These are phyloP conservation scores for Hirschioporus abietinus DNA, from an alignment of 768 basidiomycete genomes.

Conservation along the genomic window DNA sequence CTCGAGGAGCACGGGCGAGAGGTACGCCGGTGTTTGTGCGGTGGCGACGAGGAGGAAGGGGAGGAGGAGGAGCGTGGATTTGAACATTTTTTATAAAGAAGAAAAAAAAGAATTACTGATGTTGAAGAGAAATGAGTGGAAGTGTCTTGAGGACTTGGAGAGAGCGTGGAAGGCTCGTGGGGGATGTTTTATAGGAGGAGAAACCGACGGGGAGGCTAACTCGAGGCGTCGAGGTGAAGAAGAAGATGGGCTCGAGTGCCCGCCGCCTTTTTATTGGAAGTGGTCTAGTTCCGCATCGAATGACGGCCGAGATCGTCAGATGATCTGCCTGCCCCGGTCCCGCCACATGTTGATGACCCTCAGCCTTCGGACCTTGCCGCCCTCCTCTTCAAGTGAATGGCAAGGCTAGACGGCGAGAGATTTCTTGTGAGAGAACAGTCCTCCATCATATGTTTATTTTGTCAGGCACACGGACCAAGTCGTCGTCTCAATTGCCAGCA, in stretches of 20 bases:
- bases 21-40: constrained; percentile 24
- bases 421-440: too few species aligned
- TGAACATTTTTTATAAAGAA: constrained; percentile 20
- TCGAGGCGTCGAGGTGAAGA: not conserved
- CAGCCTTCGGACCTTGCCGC: not conserved
- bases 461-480: too few species aligned
- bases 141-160: constrained; percentile 5
- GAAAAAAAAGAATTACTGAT: too few species aligned
- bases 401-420: too few species aligned
- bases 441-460: too few species aligned
- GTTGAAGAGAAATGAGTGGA: constrained; percentile 11
- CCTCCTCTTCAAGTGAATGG: too few species aligned
- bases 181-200: not conserved
- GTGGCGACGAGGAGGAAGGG: constrained; percentile 15
- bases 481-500: too few species aligned
- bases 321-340: not conserved
- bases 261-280: not conserved
- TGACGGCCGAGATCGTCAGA: not conserved
- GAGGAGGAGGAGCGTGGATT: constrained; percentile 12
- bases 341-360: not conserved
- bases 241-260: not conserved
- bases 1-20: constrained; percentile 23
- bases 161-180: not conserved
- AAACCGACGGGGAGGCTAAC: not conserved
- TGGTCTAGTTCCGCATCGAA: not conserved